Evolutionary conservation across 1,284 basidiomycete species (phyloP).

Genomic region (Cryptococcus sp.): DNA sequence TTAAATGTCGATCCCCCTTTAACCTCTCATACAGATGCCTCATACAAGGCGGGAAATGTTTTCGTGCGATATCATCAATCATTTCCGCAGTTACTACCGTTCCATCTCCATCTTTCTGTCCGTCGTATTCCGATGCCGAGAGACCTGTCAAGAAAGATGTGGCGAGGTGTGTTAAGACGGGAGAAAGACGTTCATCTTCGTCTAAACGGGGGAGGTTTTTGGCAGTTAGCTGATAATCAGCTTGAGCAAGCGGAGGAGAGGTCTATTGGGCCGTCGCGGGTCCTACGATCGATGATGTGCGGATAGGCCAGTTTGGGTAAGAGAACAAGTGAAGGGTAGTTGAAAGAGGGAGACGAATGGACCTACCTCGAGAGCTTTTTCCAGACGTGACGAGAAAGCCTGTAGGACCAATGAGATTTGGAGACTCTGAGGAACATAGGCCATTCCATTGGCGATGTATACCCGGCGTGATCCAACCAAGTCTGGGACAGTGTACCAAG

Average conservation of each 20-base stretch:
- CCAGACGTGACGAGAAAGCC: conserved; percentile 75
- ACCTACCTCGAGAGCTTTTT: conserved; percentile 72
- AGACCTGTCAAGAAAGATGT: conserved; percentile 91
- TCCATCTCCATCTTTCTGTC: conserved; percentile 39
- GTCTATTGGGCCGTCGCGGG: neutral
- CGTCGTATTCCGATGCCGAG: conserved; percentile 45
- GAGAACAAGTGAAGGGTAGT: neutral
- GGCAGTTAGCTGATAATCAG: conserved; percentile 65
- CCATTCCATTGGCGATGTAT: conserved; percentile 74
- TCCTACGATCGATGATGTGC: too few species aligned
- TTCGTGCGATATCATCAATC: conserved; percentile 80
- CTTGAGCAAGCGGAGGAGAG: neutral
- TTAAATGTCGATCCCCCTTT: conserved; percentile 75
- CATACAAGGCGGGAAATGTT: conserved; percentile 97
- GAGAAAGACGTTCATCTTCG: conserved; percentile 87
- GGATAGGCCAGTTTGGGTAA: too few species aligned
- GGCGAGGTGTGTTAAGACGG: conserved; percentile 87
- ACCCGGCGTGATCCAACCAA: conserved; percentile 82
- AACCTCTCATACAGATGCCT: conserved; percentile 79
- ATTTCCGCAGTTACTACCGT: conserved; percentile 81
- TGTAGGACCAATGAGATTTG: conserved; percentile 85
- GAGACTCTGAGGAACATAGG: conserved; percentile 79
- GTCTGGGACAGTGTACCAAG: conserved; percentile 90
- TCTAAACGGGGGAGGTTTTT: conserved; percentile 88
- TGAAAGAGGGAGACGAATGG: neutral